These are phyloP conservation scores for Pichia kudriavzevii DNA, from an alignment of 1,139 yeast genomes.

Conservation along the genomic window DNA sequence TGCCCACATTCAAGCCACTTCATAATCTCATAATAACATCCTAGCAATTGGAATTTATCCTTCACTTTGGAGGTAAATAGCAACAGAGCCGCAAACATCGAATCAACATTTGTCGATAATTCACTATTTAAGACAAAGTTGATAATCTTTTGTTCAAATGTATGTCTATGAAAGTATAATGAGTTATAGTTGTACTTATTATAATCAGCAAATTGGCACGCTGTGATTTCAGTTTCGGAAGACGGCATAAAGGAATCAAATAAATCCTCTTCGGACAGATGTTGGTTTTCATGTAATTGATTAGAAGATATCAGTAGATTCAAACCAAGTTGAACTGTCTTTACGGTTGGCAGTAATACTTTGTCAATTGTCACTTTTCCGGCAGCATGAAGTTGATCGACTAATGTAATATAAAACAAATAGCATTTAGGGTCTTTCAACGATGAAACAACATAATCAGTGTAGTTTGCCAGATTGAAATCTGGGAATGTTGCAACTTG, in stretches of 20 bases:
- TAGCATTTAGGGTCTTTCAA: too few relatives aligned
- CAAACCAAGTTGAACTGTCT: too few relatives aligned
- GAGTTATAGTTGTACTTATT: conserved; percentile 1
- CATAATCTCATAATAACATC: conserved; percentile 7
- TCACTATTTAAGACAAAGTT: neutral
- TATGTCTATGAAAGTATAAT: conserved; percentile 1
- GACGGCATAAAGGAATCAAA: conserved; percentile 10
- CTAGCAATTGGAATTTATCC: conserved; percentile 8
- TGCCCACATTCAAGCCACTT: conserved; percentile 2
- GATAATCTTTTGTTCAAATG: conserved; percentile 1
- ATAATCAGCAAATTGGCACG: conserved; percentile 5
- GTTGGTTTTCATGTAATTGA: neutral
- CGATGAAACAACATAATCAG: too few relatives aligned
- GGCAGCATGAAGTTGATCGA: too few relatives aligned
- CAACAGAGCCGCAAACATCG: too few relatives aligned
- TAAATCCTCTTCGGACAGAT: conserved; percentile 3
- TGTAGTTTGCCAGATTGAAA: too few relatives aligned
- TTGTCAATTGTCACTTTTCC: too few relatives aligned
- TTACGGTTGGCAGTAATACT: too few relatives aligned
- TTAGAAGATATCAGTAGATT: neutral
- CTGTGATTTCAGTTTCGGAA: neutral
- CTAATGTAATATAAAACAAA: too few relatives aligned
- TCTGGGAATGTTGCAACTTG: too few relatives aligned
- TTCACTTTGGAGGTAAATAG: conserved; percentile 6
- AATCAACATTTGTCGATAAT: too few relatives aligned